These are phyloP conservation scores for Stylonectria norvegica DNA, from an alignment of 2,329 filamentous ascomycete genomes.

Conservation along the genomic window DNA sequence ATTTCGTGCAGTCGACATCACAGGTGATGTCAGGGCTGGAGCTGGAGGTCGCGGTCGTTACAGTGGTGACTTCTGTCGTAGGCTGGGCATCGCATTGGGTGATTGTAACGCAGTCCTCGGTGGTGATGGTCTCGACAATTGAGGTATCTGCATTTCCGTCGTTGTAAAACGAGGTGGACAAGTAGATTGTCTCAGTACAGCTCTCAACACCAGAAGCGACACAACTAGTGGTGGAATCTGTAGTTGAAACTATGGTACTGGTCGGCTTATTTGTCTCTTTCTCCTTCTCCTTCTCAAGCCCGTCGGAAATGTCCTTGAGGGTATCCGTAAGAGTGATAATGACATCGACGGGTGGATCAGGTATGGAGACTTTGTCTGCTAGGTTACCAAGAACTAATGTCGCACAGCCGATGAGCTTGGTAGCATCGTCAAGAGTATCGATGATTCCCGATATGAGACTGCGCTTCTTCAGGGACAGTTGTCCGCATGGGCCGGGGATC, in stretches of 20 bases:
- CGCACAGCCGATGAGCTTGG: slow-evolving; percentile 3
- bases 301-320: slow-evolving; percentile 9
- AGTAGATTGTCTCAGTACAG: slow-evolving; percentile 3
- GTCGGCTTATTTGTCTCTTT: slow-evolving; percentile 3
- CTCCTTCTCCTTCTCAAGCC: slow-evolving; percentile 9
- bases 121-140: slow-evolving; percentile 3
- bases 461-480: slow-evolving; percentile 6
- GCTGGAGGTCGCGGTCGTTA: slow-evolving; percentile 1
- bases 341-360: slow-evolving; percentile 7
- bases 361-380: slow-evolving; percentile 2
- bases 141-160: slow-evolving; percentile 1
- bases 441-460: slow-evolving; percentile 10
- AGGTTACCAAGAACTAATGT: slow-evolving; percentile 2
- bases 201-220: neutral
- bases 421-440: neutral
- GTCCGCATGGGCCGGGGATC: slow-evolving; percentile 1
- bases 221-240: neutral
- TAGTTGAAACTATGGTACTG: neutral
- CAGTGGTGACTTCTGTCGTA: slow-evolving; percentile 3
- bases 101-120: slow-evolving; percentile 3
- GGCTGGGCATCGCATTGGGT: slow-evolving; percentile 2
- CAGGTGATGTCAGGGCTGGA: slow-evolving; percentile 3
- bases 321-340: slow-evolving; percentile 10
- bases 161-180: slow-evolving; percentile 4
- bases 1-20: slow-evolving; percentile 6